Percentiles rank a stretch among this genome's conserved stretches.
phyloP scores from a whole-genome alignment of 306 rosid species.

The Vigna angularis region DNA sequence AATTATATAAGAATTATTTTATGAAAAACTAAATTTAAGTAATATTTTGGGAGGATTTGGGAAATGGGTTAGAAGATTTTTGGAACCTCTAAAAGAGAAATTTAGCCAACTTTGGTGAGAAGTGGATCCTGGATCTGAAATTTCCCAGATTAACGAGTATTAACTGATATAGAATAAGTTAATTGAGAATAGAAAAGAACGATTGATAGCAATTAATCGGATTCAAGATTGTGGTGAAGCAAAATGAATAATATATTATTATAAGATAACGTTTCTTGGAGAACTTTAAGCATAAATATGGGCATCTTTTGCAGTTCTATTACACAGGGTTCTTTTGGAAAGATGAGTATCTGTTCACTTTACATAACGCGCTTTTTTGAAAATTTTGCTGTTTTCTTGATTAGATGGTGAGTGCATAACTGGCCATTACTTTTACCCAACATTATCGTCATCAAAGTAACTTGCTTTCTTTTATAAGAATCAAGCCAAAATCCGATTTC shows the following conservation, averaged over 20 bases:
- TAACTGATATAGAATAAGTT: neutral
- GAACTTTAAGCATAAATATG: conserved; percentile 43
- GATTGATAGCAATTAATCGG: conserved; percentile 22
- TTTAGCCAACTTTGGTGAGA: neutral
- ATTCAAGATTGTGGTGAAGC: conserved; percentile 40
- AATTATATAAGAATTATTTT: too few relatives aligned
- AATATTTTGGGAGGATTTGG: too few relatives aligned
- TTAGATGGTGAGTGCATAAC: conserved; percentile 41
- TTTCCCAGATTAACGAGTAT: neutral
- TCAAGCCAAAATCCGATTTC: conserved; percentile 40
- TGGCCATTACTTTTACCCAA: conserved; percentile 43
- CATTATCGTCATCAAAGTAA: conserved; percentile 44
- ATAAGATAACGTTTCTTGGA: conserved; percentile 13
- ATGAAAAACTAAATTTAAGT: too few relatives aligned
- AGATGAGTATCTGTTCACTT: conserved; percentile 55
- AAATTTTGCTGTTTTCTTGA: conserved; percentile 49
- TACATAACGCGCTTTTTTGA: conserved; percentile 55
- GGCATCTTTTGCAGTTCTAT: conserved; percentile 50
- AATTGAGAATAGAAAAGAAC: conserved; percentile 1
- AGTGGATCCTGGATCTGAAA: neutral
- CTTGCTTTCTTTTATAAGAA: conserved; percentile 50
- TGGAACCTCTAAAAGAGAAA: neutral
- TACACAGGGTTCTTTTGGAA: conserved; percentile 62
- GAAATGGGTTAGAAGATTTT: too few relatives aligned
- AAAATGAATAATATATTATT: conserved; percentile 40